phyloP scores from a whole-genome alignment of 2,329 filamentous ascomycete genomes.

The Bipolaris victoriae region DNA sequence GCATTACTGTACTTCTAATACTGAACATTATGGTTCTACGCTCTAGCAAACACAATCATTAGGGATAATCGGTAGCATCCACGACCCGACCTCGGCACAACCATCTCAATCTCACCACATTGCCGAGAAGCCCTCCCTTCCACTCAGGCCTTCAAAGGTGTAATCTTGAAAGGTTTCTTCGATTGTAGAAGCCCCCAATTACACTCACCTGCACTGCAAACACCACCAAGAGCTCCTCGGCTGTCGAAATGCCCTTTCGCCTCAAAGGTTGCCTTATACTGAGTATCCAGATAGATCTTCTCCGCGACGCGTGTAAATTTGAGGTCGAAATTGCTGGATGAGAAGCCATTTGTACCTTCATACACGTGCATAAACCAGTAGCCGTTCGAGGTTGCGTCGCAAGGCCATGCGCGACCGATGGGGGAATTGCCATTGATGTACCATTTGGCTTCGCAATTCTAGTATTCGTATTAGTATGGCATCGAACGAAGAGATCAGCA shows the following conservation, averaged over 20 bases:
- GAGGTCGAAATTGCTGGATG: slow-evolving; percentile 25
- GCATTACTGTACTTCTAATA: background rate
- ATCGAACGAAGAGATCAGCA: background rate
- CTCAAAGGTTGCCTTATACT: slow-evolving; percentile 23
- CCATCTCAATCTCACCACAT: background rate
- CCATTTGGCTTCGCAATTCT: slow-evolving; percentile 38
- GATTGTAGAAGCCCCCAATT: slow-evolving; percentile 9
- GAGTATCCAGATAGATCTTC: slow-evolving; percentile 14
- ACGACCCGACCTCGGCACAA: background rate
- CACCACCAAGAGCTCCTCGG: slow-evolving; percentile 21
- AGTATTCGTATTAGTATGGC: background rate
- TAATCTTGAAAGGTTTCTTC: slow-evolving; percentile 3
- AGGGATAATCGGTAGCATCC: background rate
- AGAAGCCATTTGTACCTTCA: slow-evolving; percentile 16
- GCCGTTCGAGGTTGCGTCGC: slow-evolving; percentile 25
- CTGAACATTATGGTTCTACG: background rate
- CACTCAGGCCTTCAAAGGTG: slow-evolving; percentile 1
- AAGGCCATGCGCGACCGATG: slow-evolving; percentile 33
- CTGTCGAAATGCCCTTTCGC: slow-evolving; percentile 25
- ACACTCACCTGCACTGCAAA: slow-evolving; percentile 31
- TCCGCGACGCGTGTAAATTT: slow-evolving; percentile 32
- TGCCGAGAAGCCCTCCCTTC: background rate
- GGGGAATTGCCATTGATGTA: slow-evolving; percentile 20
- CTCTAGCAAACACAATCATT: background rate
- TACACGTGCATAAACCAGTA: slow-evolving; percentile 35